Evolutionary conservation across 192 early-diverging fungal species (phyloP), one percentile per base, ranked within the genome.

Genomic region (Fimicolochytrium jonesii): DNA sequence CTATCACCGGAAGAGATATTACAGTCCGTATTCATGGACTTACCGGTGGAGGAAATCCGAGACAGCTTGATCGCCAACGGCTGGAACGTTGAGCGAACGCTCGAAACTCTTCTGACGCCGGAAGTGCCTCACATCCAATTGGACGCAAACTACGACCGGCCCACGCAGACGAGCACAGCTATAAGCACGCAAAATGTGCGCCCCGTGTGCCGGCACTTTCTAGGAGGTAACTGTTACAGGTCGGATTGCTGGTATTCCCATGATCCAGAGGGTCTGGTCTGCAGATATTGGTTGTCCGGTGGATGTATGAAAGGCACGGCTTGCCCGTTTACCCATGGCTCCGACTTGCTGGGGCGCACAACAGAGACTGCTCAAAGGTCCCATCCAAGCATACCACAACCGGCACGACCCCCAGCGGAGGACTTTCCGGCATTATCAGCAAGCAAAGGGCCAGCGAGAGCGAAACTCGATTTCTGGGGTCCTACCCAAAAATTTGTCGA

Each of bases 211-310:
- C 62, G 79, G n/a, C 79, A 81, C 69, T 72, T 76, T 34, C 53
- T 79, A 7, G 59, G 67, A 10, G 79, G 79, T 30, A 33, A 59
- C 10, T 81, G 79, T 56, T 72, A 59, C 22, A 31, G 79, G 22
- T 47, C 55, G 9, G 79, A 81, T 59, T 81, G 79, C 59, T 81
- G 79, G 79, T 81, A 65, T 60, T 71, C 64, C 22, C 79, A 81
- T 53, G 79, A 81, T 36, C 55, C 72, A 13, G 65, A 67, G 20
- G 39, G 32, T 0, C 28, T 67, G 17, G 23, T 76, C 6, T 81
- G 79, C 66, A 81, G 77, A 57, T 81, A 70, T 50, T 79, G 68
- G 71, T 28, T 80, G 41, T 25, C 33, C 20, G 77, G 77, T 10
- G 20, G 36, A 22, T 81, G 79, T 58, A 44, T 46, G 15, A 75